Conservation (phyloP, 768 basidiomycete species). For the Cystobasidium ongulense region DNA sequence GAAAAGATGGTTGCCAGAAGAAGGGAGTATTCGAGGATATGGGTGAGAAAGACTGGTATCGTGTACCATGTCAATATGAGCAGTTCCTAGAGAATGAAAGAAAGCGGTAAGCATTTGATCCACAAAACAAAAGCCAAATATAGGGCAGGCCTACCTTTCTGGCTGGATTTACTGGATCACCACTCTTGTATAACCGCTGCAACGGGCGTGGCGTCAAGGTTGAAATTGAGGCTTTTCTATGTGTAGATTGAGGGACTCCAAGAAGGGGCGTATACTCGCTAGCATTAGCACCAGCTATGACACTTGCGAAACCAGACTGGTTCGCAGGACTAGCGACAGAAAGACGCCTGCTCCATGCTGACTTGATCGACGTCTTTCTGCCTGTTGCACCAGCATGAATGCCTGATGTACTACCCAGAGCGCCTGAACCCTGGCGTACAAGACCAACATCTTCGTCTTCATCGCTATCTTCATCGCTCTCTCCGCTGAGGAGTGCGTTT, state of each 20-base stretch:
- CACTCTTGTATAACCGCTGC: constrained; percentile 8
- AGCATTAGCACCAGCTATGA: neutral
- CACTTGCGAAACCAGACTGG: neutral
- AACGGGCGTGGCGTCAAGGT: constrained; percentile 21
- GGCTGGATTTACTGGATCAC: neutral
- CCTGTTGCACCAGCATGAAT: neutral
- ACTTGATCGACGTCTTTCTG: constrained; percentile 10
- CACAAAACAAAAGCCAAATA: neutral
- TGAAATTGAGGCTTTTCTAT: constrained; percentile 7
- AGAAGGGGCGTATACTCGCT: constrained; percentile 20
- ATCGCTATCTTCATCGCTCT: constrained; percentile 2
- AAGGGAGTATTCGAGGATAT: constrained; percentile 72
- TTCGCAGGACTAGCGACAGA: neutral
- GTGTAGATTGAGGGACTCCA: neutral
- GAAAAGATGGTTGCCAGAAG: constrained; percentile 73
- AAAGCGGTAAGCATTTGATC: neutral
- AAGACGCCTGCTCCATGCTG: neutral
- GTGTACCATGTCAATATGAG: constrained; percentile 33
- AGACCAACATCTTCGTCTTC: neutral
- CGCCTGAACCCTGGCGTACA: neutral
- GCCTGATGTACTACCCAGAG: neutral
- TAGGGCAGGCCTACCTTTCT: neutral
- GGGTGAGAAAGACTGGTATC: constrained; percentile 38
- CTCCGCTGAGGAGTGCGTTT: neutral
- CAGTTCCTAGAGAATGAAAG: constrained; percentile 18